phyloP scores from a whole-genome alignment of 768 basidiomycete species.

The Lentinula sp. region DNA sequence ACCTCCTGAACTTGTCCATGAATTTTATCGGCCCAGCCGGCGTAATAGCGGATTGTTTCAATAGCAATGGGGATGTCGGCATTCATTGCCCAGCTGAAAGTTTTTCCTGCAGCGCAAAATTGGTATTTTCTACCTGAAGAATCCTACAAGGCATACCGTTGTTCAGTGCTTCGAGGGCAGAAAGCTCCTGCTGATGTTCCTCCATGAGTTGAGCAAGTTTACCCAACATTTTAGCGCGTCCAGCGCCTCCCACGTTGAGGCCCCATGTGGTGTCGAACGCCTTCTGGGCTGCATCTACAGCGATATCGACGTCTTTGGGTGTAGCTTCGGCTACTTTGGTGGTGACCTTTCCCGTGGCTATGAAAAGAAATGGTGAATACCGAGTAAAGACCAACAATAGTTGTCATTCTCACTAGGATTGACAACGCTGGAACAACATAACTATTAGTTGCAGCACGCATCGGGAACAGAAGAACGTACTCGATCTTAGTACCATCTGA shows the following conservation, averaged over 20 bases:
- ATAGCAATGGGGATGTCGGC: conserved; percentile 17
- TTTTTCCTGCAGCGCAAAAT: conserved; percentile 13
- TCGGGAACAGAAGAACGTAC: conserved; percentile 29
- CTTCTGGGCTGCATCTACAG: conserved; percentile 52
- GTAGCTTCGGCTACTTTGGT: conserved; percentile 46
- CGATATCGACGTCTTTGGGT: conserved; percentile 55
- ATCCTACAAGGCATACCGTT: conserved; percentile 19
- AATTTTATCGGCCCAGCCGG: conserved; percentile 48
- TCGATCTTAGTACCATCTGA: conserved; percentile 51
- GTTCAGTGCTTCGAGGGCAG: conserved; percentile 41
- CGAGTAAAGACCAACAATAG: neutral
- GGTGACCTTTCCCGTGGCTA: conserved; percentile 53
- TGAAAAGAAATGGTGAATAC: conserved; percentile 13
- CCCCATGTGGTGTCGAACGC: conserved; percentile 33
- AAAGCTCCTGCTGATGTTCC: conserved; percentile 33
- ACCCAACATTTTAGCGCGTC: conserved; percentile 30
- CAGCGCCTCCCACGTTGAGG: conserved; percentile 25
- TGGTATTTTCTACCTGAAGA: neutral
- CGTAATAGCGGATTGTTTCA: conserved; percentile 38
- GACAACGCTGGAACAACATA: conserved; percentile 35
- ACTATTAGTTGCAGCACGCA: conserved; percentile 29
- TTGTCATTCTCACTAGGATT: conserved; percentile 37
- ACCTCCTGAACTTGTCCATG: conserved; percentile 34
- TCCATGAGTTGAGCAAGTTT: conserved; percentile 46
- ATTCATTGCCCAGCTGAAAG: conserved; percentile 9